A percentile compares a stretch with the other conserved stretches of the same genome.
These are phyloP conservation scores for Cordyceps pruinosa DNA, from an alignment of 2,329 filamentous ascomycete species.

Conservation along the genomic window DNA sequence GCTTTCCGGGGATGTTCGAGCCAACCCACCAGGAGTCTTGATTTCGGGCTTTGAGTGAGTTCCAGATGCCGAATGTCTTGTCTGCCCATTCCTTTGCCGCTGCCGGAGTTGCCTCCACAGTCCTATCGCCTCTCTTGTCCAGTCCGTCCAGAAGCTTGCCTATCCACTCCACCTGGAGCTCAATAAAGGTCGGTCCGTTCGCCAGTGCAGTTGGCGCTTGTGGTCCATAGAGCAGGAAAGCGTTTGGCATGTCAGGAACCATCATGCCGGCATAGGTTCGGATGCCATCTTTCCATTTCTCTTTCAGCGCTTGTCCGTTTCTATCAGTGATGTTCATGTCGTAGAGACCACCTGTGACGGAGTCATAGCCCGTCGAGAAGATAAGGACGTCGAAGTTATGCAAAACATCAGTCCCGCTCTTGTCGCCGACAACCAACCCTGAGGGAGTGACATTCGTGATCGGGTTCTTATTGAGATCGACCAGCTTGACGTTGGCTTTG, in stretches of 20 bases:
- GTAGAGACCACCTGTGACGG: constrained; percentile 17
- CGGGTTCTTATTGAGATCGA: constrained; percentile 6
- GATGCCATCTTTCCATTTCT: constrained; percentile 17
- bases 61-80: background rate
- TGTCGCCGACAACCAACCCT: background rate
- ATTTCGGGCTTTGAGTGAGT: background rate
- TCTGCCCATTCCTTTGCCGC: background rate
- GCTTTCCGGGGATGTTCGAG: background rate
- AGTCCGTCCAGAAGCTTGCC: background rate
- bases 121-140: background rate
- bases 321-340: constrained; percentile 18
- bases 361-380: constrained; percentile 18
- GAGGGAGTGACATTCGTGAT: background rate
- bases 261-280: constrained; percentile 19
- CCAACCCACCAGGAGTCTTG: background rate
- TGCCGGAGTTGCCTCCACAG: background rate
- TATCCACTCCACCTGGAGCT: constrained; percentile 16
- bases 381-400: constrained; percentile 14
- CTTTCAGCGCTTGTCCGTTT: constrained; percentile 12
- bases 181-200: constrained; percentile 19
- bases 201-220: constrained; percentile 17
- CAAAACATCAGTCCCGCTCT: too few species aligned
- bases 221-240: constrained; percentile 21
- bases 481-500: constrained; percentile 6
- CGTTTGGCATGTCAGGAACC: constrained; percentile 17